These are phyloP conservation scores for Hygrocybe coccinea DNA, from an alignment of 768 basidiomycete species.

Conservation along the genomic window DNA sequence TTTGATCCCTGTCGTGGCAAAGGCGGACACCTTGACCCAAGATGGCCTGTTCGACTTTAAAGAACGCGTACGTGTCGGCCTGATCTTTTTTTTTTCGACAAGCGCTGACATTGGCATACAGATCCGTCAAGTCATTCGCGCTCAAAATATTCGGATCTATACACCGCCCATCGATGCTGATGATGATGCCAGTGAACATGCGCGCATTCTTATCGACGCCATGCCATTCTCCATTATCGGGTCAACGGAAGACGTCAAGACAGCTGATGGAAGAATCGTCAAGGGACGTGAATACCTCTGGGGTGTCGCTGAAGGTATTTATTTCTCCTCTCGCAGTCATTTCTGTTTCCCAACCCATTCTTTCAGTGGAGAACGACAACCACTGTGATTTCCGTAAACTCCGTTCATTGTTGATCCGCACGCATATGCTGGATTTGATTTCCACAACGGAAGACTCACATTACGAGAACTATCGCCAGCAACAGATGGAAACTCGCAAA, in stretches of 20 bases:
- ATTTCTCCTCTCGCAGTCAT: neutral
- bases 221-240: constrained; percentile 99
- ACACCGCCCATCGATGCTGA: constrained; percentile 88
- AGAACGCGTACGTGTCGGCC: constrained; percentile 60
- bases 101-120: constrained; percentile 27
- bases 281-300: constrained; percentile 98
- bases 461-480: constrained; percentile 96
- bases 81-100: constrained; percentile 4
- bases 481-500: constrained; percentile 99
- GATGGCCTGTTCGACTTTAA: constrained; percentile 90
- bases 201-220: constrained; percentile 78
- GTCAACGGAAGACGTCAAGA: constrained; percentile 90
- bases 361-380: constrained; percentile 91
- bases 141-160: constrained; percentile 94
- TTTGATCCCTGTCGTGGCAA: constrained; percentile 94
- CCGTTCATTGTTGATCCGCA: constrained; percentile 90
- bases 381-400: constrained; percentile 99
- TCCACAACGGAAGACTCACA: constrained; percentile 92
- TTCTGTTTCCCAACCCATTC: constrained; percentile 1
- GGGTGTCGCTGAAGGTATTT: constrained; percentile 97
- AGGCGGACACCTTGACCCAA: constrained; percentile 96
- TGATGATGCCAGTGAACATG: constrained; percentile 75
- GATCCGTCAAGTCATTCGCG: constrained; percentile 85
- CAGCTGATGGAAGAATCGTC: constrained; percentile 83
- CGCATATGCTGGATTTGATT: constrained; percentile 98